Percentiles rank a stretch among this genome's conserved stretches.
Evolutionary conservation across 805 yeast species (phyloP).

Genomic region (Scheffersomyces ergatensis): DNA sequence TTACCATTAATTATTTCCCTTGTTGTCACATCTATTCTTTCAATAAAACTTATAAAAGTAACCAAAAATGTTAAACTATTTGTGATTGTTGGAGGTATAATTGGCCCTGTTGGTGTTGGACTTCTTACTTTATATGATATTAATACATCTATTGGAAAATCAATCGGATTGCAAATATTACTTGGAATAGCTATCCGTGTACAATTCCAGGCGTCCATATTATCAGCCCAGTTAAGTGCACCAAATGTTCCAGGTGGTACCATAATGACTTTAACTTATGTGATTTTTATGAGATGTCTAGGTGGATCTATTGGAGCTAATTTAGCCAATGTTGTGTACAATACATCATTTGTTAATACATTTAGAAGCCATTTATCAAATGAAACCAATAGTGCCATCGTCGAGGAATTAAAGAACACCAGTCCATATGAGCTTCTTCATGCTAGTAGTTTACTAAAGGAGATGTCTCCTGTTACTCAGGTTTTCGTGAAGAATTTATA

Average conservation of each 20-base stretch:
- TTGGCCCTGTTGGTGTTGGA: constrained; percentile 45
- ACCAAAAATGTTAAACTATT: constrained; percentile 41
- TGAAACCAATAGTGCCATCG: background rate
- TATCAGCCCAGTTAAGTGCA: constrained; percentile 45
- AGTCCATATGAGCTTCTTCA: constrained; percentile 17
- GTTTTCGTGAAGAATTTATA: constrained; percentile 18
- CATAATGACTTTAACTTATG: constrained; percentile 43
- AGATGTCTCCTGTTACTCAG: constrained; percentile 20
- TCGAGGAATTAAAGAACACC: background rate
- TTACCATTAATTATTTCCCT: constrained; percentile 41
- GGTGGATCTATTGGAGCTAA: constrained; percentile 44
- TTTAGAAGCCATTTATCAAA: constrained; percentile 6
- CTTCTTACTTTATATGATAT: constrained; percentile 34
- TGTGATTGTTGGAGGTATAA: constrained; percentile 14
- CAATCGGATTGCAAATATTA: constrained; percentile 44
- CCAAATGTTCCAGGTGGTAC: constrained; percentile 49
- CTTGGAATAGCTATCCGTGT: constrained; percentile 48
- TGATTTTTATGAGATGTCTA: constrained; percentile 41
- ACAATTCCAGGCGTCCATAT: constrained; percentile 41
- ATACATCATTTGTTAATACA: constrained; percentile 14
- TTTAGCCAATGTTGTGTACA: constrained; percentile 15
- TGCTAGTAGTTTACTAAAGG: constrained; percentile 24
- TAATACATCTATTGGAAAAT: constrained; percentile 28
- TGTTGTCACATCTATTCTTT: constrained; percentile 28
- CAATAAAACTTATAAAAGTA: constrained; percentile 37